phyloP scores from a whole-genome alignment of 2,329 filamentous ascomycete genomes.

The Thelonectria blattea region DNA sequence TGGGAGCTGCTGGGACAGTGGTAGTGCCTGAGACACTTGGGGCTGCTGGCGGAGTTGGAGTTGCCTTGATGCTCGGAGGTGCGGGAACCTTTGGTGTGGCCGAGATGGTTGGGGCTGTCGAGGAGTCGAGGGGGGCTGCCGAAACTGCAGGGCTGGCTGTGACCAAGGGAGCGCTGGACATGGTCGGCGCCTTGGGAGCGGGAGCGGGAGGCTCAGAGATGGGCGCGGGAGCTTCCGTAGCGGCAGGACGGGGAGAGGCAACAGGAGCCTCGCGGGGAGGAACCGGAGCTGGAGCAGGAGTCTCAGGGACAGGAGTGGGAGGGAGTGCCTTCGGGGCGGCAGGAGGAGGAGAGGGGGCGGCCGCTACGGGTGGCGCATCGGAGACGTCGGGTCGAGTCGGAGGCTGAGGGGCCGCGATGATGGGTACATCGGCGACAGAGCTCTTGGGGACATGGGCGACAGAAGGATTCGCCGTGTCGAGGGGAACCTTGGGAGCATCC shows the following conservation, averaged over 20 bases:
- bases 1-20: too few species aligned
- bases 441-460: background rate
- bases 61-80: too few species aligned
- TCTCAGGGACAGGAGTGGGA: background rate
- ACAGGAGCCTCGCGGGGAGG: conserved; percentile 9
- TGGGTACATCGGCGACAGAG: conserved; percentile 12
- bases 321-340: background rate
- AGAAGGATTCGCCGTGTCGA: background rate
- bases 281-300: background rate
- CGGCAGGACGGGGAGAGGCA: conserved; percentile 2
- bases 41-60: too few species aligned
- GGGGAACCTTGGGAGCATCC: background rate
- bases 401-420: conserved; percentile 22
- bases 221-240: background rate
- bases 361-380: background rate
- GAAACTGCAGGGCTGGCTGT: background rate
- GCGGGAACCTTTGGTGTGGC: conserved; percentile 6
- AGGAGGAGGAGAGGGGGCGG: background rate
- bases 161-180: background rate
- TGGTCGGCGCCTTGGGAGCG: background rate
- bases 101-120: background rate
- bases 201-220: background rate
- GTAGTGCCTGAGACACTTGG: too few species aligned
- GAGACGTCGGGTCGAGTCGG: conserved; percentile 27
- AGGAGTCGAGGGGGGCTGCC: too few species aligned